These are phyloP conservation scores for Craterostigma plantagineum DNA, from an alignment of 257 asterid genomes.

Conservation along the genomic window DNA sequence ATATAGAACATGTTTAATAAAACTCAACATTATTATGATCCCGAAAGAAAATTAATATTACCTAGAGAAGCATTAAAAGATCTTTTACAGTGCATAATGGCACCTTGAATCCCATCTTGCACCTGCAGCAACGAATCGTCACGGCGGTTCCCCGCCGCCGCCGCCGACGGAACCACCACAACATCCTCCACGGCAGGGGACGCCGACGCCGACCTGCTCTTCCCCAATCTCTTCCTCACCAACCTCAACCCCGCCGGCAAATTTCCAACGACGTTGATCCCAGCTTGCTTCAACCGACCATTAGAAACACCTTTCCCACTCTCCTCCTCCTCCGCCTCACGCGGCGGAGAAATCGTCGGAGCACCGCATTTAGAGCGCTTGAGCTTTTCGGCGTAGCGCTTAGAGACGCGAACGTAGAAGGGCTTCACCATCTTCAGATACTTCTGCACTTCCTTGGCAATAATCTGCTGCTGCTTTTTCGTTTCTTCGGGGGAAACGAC, in stretches of 20 bases:
- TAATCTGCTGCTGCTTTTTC: constrained; percentile 31
- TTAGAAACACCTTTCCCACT: not conserved
- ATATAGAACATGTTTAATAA: too few species aligned
- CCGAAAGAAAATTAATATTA: constrained; percentile 8
- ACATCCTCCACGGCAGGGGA: constrained; percentile 7
- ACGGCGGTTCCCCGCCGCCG: constrained; percentile 26
- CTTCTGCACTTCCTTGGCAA: constrained; percentile 50
- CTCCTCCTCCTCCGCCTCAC: constrained; percentile 13
- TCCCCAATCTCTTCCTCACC: constrained; percentile 47
- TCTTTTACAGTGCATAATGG: constrained; percentile 77
- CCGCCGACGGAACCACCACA: constrained; percentile 8
- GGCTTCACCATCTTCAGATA: constrained; percentile 78
- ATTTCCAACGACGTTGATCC: constrained; percentile 14
- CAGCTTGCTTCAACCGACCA: not conserved
- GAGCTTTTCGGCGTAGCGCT: constrained; percentile 50
- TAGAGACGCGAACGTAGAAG: constrained; percentile 53
- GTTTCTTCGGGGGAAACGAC: not conserved
- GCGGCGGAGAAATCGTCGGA: constrained; percentile 12
- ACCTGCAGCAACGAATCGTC: constrained; percentile 68
- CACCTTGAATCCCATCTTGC: constrained; percentile 81
- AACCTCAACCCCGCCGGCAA: constrained; percentile 51
- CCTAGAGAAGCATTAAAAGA: constrained; percentile 72
- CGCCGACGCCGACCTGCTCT: constrained; percentile 66
- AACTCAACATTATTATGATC: not conserved
- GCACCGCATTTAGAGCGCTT: constrained; percentile 24